Base-by-base conservation (phyloP, 345 rosid genomes). In the Dipteronia dyeriana region DNA sequence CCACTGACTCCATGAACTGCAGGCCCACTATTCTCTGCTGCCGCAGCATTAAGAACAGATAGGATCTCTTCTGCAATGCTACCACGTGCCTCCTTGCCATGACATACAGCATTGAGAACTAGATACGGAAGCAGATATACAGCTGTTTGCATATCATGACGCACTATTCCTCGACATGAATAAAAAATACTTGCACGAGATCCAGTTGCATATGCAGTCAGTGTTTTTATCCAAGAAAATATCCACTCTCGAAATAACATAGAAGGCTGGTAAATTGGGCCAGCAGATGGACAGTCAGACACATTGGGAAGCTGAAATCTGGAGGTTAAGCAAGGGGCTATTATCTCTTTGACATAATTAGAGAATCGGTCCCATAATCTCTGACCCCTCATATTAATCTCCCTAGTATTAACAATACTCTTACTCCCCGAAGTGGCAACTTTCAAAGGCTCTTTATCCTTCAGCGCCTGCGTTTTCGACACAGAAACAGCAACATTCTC, bases 241-340 rank as follows among this genome's bases (percentile, higher is more conserved):
- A 95, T 85, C 99, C 99, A 95, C 86, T 96, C 90, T 79, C 99
- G 85, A 85, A 95, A 93, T 75, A 98, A 93, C 99, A 95, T 92
- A 39, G 94, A 88, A 80, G 99, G 95, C 68, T 84, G 85, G 82
- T 95, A 93, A 77, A 95, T 90, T 82, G 98, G 89, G 65, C 95
- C 97, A 67, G 82, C 60, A 67, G 90, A 88, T 65, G 94, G 81
- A 43, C 89, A 87, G 83, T 93, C 96, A 79, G 91, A 85, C 75
- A 84, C 92, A 85, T 84, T 89, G 67, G 96, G 98, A 84, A 93
- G 98, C 88, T 90, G 98, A 86, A 93, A 93, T 81, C 97, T 88
- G 82, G 99, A 95, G 53, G 98, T 95, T 82, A 93, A 84, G 82
- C 98, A 93, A 70, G 98, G 99, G 64, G 99, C 97, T 83, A 95